Base-by-base conservation (phyloP, 108 stramenopile genomes). In the Skeletonema grethae region DNA sequence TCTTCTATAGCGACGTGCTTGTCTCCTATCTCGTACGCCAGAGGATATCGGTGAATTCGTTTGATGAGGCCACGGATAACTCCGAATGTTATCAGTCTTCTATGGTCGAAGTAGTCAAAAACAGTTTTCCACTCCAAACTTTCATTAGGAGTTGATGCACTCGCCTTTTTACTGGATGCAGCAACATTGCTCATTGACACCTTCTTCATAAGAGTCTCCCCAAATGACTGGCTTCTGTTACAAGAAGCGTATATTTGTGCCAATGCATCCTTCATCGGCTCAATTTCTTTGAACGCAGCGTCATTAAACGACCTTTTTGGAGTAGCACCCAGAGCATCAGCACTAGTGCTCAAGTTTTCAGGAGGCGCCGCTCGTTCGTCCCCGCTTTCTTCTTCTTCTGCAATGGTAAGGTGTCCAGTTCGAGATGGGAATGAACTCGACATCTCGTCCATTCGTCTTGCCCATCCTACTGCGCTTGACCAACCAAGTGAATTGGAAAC, bases 1-100 rank as follows among this genome's bases (percentile, higher is more conserved):
- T 60, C 3, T 8, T 60, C 13, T 7, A 25, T 31, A n/a, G 65
- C 61, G 3, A 73, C 60, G 18, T 35, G 22, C 7, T 58, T 64
- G 18, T 58, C 43, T 57, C 36, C 72, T 5, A 64, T 71, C 62
- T 65, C 70, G 60, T 80, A 73, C 39, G 83, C 84, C 68, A 86
- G 38, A 3, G 96, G 96, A 65, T 80, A 95, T 38, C 81, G 70
- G 66, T 97, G 97, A 53, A 97, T 85, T 39, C 97, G 82, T 1
- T 75, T 61, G 16, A 97, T 70, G 20, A 97, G 58, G 12, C 93
- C 94, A 72, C 90, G 84, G 24, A 94, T 72, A 1, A 94, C 69
- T 20, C 97, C 97, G 77, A 97, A 97, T 1, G 95, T 84, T 32
- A 90, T 72, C 61, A 97, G 75, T 68, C 95, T 80, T 34, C 90